These are phyloP conservation scores for Salix arbutifolia DNA, from an alignment of 345 rosid genomes.

Conservation along the genomic window DNA sequence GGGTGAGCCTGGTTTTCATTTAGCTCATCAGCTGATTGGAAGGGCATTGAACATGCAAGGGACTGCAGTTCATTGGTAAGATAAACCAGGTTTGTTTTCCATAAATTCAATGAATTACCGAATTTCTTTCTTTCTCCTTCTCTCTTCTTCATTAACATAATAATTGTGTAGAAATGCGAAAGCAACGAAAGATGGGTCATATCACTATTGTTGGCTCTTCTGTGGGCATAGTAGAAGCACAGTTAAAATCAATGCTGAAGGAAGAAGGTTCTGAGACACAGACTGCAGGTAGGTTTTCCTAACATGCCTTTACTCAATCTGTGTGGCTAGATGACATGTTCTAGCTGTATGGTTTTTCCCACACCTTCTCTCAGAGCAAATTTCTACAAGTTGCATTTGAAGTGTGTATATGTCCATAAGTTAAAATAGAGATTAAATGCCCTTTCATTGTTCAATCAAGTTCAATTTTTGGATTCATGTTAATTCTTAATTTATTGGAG, in stretches of 20 bases:
- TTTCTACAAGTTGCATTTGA: background rate
- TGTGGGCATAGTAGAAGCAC: conserved; percentile 56
- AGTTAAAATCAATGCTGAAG: conserved; percentile 48
- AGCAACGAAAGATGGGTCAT: conserved; percentile 95
- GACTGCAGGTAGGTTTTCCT: conserved; percentile 44
- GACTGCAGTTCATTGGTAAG: conserved; percentile 92
- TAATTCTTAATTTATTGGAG: background rate
- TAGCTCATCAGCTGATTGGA: conserved; percentile 59
- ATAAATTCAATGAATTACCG: background rate
- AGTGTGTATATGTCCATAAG: background rate
- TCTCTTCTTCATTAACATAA: background rate
- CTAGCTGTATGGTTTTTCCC: background rate
- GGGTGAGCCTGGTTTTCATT: conserved; percentile 77
- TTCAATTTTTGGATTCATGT: no score
- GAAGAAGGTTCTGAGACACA: conserved; percentile 38
- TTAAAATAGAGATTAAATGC: background rate
- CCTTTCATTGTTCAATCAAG: background rate
- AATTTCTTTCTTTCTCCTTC: background rate
- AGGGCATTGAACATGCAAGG: conserved; percentile 67
- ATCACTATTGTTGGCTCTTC: conserved; percentile 77
- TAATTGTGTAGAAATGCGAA: conserved; percentile 65
- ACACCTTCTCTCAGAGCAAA: background rate
- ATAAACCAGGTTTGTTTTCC: conserved; percentile 73
- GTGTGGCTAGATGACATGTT: background rate
- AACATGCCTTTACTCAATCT: background rate